Evolutionary conservation across 2,329 filamentous ascomycete genomes (phyloP).

Genomic region (Scytalidium lignicola): DNA sequence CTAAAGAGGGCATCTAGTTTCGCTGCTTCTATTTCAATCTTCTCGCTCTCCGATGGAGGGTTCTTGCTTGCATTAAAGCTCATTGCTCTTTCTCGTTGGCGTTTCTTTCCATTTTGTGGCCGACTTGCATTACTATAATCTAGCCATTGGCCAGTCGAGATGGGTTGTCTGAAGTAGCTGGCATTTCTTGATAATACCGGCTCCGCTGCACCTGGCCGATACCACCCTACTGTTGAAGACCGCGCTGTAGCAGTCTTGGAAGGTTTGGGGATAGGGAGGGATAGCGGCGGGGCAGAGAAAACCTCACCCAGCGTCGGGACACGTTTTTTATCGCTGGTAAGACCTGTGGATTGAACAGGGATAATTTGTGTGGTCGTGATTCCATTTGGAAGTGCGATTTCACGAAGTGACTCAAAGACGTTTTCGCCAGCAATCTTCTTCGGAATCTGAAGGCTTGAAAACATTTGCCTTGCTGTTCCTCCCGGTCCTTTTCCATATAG

Average conservation of each 20-base stretch:
- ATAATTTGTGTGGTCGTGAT: slow-evolving; percentile 65
- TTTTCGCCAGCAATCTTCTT: slow-evolving; percentile 28
- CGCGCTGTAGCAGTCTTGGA: slow-evolving; percentile 64
- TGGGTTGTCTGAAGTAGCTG: slow-evolving; percentile 60
- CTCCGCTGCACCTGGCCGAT: slow-evolving; percentile 29
- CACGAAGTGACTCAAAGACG: slow-evolving; percentile 45
- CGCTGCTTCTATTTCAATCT: slow-evolving; percentile 51
- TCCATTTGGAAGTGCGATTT: slow-evolving; percentile 67
- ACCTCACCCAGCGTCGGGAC: slow-evolving; percentile 65
- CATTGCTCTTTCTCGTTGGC: slow-evolving; percentile 67
- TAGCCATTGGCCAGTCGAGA: slow-evolving; percentile 66
- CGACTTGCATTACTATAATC: slow-evolving; percentile 61
- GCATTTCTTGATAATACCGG: slow-evolving; percentile 32
- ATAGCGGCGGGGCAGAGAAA: slow-evolving; percentile 62
- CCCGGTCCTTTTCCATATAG: slow-evolving; percentile 70
- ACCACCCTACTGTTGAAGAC: slow-evolving; percentile 43
- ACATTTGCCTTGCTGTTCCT: slow-evolving; percentile 61
- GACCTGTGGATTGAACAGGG: slow-evolving; percentile 39
- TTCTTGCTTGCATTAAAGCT: slow-evolving; percentile 59
- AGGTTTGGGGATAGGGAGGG: slow-evolving; percentile 66
- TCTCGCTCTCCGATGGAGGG: slow-evolving; percentile 37
- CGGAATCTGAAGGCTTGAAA: slow-evolving; percentile 72
- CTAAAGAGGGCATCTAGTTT: slow-evolving; percentile 72
- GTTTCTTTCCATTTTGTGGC: slow-evolving; percentile 49
- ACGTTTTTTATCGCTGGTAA: slow-evolving; percentile 44